Conservation (phyloP, 345 rosid species). For the Lepidium africanum region DNA sequence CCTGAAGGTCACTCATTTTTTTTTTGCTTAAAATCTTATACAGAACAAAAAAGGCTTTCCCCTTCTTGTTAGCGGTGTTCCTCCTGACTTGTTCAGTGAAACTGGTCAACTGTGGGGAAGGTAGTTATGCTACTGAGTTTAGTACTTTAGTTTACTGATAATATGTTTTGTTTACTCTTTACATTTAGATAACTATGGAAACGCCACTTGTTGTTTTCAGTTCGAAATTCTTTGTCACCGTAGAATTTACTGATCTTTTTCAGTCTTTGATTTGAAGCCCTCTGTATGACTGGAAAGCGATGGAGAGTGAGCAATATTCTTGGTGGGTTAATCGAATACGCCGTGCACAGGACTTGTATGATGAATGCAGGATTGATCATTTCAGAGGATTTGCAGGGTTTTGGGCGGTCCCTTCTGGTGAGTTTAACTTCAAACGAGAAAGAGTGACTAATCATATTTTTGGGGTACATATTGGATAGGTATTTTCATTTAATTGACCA, state of each 20-base stretch:
- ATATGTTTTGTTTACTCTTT: not conserved
- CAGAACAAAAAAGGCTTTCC: slow-evolving; percentile 87
- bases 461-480: not conserved
- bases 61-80: slow-evolving; percentile 81
- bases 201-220: not conserved
- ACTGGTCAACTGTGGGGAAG: slow-evolving; percentile 97
- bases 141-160: not conserved
- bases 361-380: slow-evolving; percentile 90
- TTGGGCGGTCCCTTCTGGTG: slow-evolving; percentile 94
- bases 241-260: not conserved
- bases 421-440: slow-evolving; percentile 24
- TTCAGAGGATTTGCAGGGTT: slow-evolving; percentile 97
- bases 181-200: not conserved
- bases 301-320: slow-evolving; percentile 77
- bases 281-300: slow-evolving; percentile 86
- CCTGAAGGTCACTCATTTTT: not conserved
- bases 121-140: slow-evolving; percentile 29
- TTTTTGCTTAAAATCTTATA: not conserved
- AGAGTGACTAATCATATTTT: not conserved
- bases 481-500: not conserved
- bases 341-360: slow-evolving; percentile 72
- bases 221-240: not conserved
- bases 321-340: slow-evolving; percentile 82
- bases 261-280: slow-evolving; percentile 49
- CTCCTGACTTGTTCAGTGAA: slow-evolving; percentile 94